phyloP scores from a whole-genome alignment of 2,329 filamentous ascomycete genomes.

The Xylariaceae sp. region DNA sequence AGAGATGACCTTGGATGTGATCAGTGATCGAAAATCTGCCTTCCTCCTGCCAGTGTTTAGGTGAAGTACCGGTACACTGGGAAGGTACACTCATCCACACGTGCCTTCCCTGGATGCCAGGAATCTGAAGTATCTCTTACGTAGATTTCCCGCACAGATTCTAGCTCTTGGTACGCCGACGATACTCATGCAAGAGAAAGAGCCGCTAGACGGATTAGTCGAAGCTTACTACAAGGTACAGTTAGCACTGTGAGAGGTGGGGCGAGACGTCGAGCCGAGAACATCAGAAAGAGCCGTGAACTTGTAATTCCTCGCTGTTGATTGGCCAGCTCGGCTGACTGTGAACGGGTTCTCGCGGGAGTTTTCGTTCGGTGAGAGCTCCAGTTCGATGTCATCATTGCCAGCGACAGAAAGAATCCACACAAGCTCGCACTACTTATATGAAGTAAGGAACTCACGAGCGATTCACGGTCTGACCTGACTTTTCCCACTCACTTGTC shows the following conservation, averaged over 20 bases:
- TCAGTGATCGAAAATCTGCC: background rate
- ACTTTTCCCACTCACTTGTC: background rate
- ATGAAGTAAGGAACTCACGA: background rate
- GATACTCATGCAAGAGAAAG: background rate
- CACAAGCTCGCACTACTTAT: background rate
- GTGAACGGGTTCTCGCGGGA: constrained; percentile 13
- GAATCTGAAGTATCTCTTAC: background rate
- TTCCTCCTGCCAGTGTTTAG: background rate
- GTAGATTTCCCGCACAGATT: background rate
- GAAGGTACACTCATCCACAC: too few relatives aligned
- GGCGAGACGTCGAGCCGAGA: background rate
- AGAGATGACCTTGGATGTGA: background rate
- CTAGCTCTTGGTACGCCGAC: background rate
- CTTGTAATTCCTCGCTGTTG: constrained; percentile 10
- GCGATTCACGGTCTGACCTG: background rate
- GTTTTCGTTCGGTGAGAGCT: background rate
- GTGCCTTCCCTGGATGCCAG: too few relatives aligned
- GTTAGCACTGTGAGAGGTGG: background rate
- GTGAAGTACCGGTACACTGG: too few relatives aligned
- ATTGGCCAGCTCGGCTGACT: constrained; percentile 8
- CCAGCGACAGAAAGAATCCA: constrained; percentile 12
- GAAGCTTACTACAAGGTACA: background rate
- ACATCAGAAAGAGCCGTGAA: background rate
- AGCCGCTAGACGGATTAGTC: background rate
- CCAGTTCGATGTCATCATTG: constrained; percentile 20